Percentiles rank a stretch among this genome's conserved stretches.
phyloP scores from a whole-genome alignment of 441 rosid species.

The Syzygium syzygioides region DNA sequence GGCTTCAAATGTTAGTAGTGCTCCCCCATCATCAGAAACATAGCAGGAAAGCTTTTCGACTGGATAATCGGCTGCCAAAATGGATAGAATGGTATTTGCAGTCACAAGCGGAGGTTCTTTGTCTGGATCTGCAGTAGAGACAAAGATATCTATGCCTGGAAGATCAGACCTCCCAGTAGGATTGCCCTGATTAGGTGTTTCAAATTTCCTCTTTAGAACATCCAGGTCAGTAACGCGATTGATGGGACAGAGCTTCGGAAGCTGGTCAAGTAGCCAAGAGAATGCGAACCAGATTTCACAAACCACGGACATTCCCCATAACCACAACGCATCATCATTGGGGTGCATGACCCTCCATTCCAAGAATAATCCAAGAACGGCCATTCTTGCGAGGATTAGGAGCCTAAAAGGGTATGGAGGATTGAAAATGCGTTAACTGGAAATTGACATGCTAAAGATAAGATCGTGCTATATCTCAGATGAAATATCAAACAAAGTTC shows the following conservation, averaged over 20 bases:
- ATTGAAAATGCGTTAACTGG: background rate
- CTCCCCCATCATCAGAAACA: background rate
- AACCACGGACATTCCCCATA: slow-evolving; percentile 3
- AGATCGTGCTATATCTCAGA: background rate
- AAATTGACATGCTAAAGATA: background rate
- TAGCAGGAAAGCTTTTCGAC: background rate
- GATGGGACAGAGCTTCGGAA: background rate
- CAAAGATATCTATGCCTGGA: background rate
- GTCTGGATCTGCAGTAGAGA: background rate
- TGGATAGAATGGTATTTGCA: slow-evolving; percentile 3
- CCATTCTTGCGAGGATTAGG: background rate
- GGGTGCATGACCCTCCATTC: background rate
- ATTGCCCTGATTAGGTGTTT: background rate
- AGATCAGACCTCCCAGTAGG: slow-evolving; percentile 3
- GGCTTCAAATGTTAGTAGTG: background rate
- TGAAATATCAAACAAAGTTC: background rate
- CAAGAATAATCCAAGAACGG: background rate
- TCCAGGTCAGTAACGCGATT: background rate
- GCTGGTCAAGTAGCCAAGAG: slow-evolving; percentile 8
- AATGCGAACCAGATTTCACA: slow-evolving; percentile 4
- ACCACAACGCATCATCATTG: background rate
- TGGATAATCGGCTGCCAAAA: background rate
- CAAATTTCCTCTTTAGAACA: slow-evolving; percentile 1
- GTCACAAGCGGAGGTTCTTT: slow-evolving; percentile 4
- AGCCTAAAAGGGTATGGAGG: background rate